Evolutionary conservation across 495 filamentous ascomycete genomes (phyloP).

Genomic region (Penicillium mononematosum): DNA sequence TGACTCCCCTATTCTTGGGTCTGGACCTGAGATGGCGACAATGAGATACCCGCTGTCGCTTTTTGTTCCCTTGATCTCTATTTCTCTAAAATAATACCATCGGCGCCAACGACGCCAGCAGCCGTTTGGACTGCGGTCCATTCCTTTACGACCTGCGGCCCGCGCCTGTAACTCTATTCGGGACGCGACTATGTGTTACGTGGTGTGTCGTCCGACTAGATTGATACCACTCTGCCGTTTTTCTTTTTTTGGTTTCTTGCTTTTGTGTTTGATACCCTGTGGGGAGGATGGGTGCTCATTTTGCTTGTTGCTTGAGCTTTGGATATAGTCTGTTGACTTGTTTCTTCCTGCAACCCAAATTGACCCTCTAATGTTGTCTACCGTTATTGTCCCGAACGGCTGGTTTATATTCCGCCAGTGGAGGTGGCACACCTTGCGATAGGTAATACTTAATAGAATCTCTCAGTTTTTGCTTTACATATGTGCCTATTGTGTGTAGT

Average conservation of each 20-base stretch:
- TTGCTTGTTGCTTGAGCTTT: conserved; percentile 9
- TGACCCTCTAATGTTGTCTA: conserved; percentile 27
- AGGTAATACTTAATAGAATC: conserved; percentile 42
- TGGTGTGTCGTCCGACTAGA: conserved; percentile 47
- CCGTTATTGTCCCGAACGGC: conserved; percentile 23
- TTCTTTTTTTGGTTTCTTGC: conserved; percentile 29
- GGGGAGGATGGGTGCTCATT: conserved; percentile 33
- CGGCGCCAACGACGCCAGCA: conserved; percentile 17
- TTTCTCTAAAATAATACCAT: conserved; percentile 19
- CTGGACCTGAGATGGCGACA: conserved; percentile 21
- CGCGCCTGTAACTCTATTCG: conserved; percentile 37
- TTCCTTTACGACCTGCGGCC: conserved; percentile 43
- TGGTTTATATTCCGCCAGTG: conserved; percentile 19
- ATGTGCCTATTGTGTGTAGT: not conserved
- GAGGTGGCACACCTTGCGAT: conserved; percentile 29
- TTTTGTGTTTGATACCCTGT: conserved; percentile 41
- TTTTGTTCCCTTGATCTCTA: conserved; percentile 17
- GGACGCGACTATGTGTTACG: conserved; percentile 39
- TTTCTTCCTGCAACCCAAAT: conserved; percentile 19
- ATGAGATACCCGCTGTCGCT: conserved; percentile 43
- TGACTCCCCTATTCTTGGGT: not conserved
- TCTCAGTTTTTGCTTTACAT: conserved; percentile 21
- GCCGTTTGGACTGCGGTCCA: conserved; percentile 28
- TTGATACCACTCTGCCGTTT: conserved; percentile 50
- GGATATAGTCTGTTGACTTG: conserved; percentile 15